These are phyloP conservation scores for Taphrina confusa DNA, from an alignment of 1,139 yeast species.

Conservation along the genomic window DNA sequence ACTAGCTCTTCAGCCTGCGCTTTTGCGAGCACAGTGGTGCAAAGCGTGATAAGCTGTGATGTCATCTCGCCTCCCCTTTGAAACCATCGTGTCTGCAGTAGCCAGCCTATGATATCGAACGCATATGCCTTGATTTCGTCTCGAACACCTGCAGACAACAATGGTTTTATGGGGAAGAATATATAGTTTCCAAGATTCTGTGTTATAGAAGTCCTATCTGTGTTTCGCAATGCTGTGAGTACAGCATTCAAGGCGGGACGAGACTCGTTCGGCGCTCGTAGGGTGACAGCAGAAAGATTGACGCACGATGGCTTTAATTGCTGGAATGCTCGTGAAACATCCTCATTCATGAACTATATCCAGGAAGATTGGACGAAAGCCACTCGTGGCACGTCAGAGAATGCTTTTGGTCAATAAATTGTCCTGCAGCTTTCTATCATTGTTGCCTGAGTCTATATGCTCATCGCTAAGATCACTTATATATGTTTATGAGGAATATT, in stretches of 20 bases:
- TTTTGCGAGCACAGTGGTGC: slow-evolving; percentile 10
- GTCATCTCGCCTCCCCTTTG: slow-evolving; percentile 10
- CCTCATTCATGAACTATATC: slow-evolving; percentile 17
- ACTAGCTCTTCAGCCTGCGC: slow-evolving; percentile 21
- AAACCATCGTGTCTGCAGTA: slow-evolving; percentile 17
- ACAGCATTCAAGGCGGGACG: slow-evolving; percentile 7
- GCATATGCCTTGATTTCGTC: slow-evolving; percentile 7
- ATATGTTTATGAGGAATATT: no score
- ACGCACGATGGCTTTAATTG: slow-evolving; percentile 20
- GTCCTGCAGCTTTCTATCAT: no score
- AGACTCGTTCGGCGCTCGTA: slow-evolving; percentile 3
- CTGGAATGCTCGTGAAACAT: background rate
- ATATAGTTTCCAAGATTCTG: slow-evolving; percentile 28
- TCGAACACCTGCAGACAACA: background rate
- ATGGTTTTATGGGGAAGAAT: slow-evolving; percentile 26
- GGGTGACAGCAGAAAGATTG: slow-evolving; percentile 13
- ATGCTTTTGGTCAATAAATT: no score
- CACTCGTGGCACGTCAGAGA: no score
- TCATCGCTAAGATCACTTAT: no score
- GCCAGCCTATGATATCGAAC: slow-evolving; percentile 17
- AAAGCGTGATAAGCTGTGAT: slow-evolving; percentile 16
- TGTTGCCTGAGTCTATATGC: no score
- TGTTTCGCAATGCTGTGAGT: background rate
- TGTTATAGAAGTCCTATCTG: background rate
- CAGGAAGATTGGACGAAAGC: no score